Percentiles rank a stretch among this genome's conserved stretches.
Evolutionary conservation across 1,284 basidiomycete genomes (phyloP).

Genomic region (Xanthoconium separans): DNA sequence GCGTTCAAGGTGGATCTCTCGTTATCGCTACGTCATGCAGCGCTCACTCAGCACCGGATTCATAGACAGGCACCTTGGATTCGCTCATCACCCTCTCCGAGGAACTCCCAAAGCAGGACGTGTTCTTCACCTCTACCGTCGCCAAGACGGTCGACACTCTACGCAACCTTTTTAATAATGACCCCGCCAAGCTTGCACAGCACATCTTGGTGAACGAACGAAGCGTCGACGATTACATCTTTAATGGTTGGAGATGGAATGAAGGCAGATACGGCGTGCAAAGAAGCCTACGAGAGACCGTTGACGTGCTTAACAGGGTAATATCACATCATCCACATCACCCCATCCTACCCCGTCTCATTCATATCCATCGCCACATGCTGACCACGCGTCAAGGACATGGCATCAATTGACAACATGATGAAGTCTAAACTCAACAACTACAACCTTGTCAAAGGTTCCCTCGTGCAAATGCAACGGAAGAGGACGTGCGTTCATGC

Average conservation of each 20-base stretch:
- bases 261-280: slow-evolving; percentile 84
- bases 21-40: not conserved
- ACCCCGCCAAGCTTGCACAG: slow-evolving; percentile 78
- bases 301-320: slow-evolving; percentile 83
- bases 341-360: slow-evolving; percentile 10
- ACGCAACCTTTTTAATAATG: slow-evolving; percentile 88
- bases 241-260: slow-evolving; percentile 85
- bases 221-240: slow-evolving; percentile 78
- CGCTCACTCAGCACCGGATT: slow-evolving; percentile 14
- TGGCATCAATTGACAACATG: slow-evolving; percentile 84
- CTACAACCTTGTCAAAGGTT: slow-evolving; percentile 95
- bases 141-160: slow-evolving; percentile 95
- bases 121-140: slow-evolving; percentile 83
- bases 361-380: slow-evolving; percentile 18
- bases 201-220: slow-evolving; percentile 86
- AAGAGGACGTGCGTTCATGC: slow-evolving; percentile 77
- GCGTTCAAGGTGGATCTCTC: slow-evolving; percentile 67
- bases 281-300: slow-evolving; percentile 75
- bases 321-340: slow-evolving; percentile 23
- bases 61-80: slow-evolving; percentile 92
- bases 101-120: slow-evolving; percentile 89
- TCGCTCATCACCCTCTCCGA: slow-evolving; percentile 89
- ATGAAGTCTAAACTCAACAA: slow-evolving; percentile 89
- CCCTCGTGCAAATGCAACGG: slow-evolving; percentile 89
- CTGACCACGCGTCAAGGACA: slow-evolving; percentile 58